phyloP scores from a whole-genome alignment of 2,329 filamentous ascomycete species.

The Sporothrix pallida region DNA sequence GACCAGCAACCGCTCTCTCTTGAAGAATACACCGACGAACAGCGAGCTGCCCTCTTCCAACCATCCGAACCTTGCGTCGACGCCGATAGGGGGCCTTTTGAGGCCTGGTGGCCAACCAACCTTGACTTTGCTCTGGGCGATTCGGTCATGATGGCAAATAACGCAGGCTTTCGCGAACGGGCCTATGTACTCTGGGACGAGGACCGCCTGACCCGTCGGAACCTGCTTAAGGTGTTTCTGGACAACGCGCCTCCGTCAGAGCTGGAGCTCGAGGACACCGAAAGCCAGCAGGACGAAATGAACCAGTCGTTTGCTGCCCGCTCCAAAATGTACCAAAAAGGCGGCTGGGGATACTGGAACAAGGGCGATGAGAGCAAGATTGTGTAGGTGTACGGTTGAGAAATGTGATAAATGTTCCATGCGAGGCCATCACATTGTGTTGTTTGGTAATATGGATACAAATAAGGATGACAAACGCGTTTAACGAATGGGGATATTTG shows the following conservation, averaged over 20 bases:
- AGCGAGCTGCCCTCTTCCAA: background rate
- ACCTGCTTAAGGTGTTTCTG: background rate
- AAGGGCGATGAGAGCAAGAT: background rate
- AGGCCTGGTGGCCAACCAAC: background rate
- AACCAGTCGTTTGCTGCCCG: background rate
- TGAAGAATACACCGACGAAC: background rate
- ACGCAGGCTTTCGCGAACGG: background rate
- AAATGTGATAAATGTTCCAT: too few relatives aligned
- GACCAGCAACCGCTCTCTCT: background rate
- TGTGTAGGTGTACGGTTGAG: background rate
- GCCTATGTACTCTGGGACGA: conserved; percentile 1
- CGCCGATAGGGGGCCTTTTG: background rate
- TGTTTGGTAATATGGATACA: too few relatives aligned
- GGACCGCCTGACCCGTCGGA: background rate
- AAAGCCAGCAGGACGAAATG: background rate
- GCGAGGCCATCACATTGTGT: too few relatives aligned
- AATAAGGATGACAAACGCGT: too few relatives aligned
- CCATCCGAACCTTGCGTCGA: background rate
- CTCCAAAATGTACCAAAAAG: background rate
- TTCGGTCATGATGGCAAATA: background rate
- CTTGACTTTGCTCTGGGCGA: background rate
- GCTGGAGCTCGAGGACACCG: background rate
- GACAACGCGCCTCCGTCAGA: background rate
- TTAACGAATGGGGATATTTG: too few relatives aligned
- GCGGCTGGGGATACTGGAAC: background rate